Conservation (phyloP, 768 basidiomycete species). For the Russula earlei region DNA sequence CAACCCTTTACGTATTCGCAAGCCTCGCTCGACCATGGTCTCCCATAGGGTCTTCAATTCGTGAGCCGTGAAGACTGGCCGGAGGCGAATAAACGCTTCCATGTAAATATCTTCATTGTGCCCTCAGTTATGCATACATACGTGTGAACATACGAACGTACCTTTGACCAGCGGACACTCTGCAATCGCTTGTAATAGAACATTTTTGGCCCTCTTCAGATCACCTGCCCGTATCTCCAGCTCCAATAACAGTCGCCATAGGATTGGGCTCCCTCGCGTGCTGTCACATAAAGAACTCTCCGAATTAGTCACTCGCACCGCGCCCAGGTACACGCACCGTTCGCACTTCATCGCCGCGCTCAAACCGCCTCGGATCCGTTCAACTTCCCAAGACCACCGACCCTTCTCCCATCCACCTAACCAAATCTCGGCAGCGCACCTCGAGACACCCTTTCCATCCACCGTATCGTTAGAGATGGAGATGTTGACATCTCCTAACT, state of each 20-base stretch:
- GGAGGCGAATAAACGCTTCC: slow-evolving; percentile 63
- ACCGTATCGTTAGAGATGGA: slow-evolving; percentile 26
- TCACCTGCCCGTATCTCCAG: slow-evolving; percentile 62
- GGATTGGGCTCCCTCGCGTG: slow-evolving; percentile 50
- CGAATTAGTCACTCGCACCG: not conserved
- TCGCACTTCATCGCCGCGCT: slow-evolving; percentile 53
- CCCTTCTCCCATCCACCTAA: slow-evolving; percentile 70
- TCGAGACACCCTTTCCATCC: slow-evolving; percentile 44
- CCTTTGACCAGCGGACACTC: slow-evolving; percentile 75
- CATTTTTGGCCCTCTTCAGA: slow-evolving; percentile 52
- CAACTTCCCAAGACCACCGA: slow-evolving; percentile 59
- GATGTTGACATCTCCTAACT: slow-evolving; percentile 40
- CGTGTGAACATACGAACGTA: slow-evolving; percentile 23
- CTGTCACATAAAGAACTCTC: slow-evolving; percentile 30
- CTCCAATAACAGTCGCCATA: slow-evolving; percentile 71
- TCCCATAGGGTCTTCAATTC: slow-evolving; percentile 59
- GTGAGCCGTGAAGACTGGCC: slow-evolving; percentile 45
- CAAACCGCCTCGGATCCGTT: slow-evolving; percentile 59
- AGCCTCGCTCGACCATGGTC: slow-evolving; percentile 66
- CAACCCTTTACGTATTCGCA: slow-evolving; percentile 52
- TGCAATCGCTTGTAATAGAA: slow-evolving; percentile 63
- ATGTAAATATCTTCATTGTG: slow-evolving; percentile 56
- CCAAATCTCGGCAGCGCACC: slow-evolving; percentile 66
- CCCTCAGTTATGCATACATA: slow-evolving; percentile 10
- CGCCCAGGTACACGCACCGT: slow-evolving; percentile 37